Base-by-base conservation (phyloP, 2,329 filamentous ascomycete species). In the Lasiodiplodia sp. region DNA sequence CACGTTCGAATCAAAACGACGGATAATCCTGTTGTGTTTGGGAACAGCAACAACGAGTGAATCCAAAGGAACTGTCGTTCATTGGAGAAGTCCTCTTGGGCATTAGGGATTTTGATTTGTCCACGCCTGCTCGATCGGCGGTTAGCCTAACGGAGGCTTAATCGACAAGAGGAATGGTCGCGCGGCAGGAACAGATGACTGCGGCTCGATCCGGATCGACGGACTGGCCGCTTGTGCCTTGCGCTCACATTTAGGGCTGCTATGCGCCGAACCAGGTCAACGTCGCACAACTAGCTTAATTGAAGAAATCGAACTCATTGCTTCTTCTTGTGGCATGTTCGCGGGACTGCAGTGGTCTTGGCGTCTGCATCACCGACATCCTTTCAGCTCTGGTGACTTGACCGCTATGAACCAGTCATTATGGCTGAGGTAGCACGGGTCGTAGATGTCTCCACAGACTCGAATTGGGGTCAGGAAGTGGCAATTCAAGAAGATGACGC, bases 271-370 rank as follows among this genome's bases (percentile, higher is more conserved):
- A 18, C n/a, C 56, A 4, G 23, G 14, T 16, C 21, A 2, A 21
- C 6, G 38, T n/a, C 8, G 8, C 38, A 16, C 7, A 63, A 16
- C 11, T 51, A 49, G 40, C 40, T 63, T 18, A 63, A 34, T 38
- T 63, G 40, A 63, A 63, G 34, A 58, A 38, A 37, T 34, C 16
- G 18, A 3, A 10, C 44, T 47, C 25, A 21, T 51, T 63, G 58
- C 28, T 51, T 51, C 34, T 62, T 34, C 58, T 21, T 18, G 25
- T n/a, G 34, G 18, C 10, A 21, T 58, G 14, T 16, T 56, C 3
- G 2, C 34, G 12, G 21, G 55, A 28, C 11, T 2, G 14, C 25
- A 4, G 2, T 23, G 55, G 28, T 18, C 55, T 23, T 58, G 55
- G 34, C 55, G 14, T 6, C 2, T 40, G 37, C 11, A 3, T 11